Evolutionary conservation across 1,139 yeast species (phyloP), one percentile per base, ranked within the genome.

Genomic region (Yamadazyma membranifaciens): DNA sequence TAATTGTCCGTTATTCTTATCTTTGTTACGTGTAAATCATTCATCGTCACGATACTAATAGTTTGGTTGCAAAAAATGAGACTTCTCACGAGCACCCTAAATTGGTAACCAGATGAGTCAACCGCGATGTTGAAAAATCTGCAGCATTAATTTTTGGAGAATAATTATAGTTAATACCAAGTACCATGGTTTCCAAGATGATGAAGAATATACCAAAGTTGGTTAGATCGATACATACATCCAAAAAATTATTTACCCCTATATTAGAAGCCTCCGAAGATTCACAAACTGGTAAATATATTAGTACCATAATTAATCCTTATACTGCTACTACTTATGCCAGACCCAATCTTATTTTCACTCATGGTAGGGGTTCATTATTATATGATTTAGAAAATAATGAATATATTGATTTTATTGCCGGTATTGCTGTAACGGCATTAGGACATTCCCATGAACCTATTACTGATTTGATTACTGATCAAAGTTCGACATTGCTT

Each of bases 381-480:
- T 62, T 88, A 43, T 87, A 83, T 70, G 98, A 92, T 57, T 65
- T 85, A 40, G 91, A 86, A 55, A 76, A 86, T 55, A 71, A 83
- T 39, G 75, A 84, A 56, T 92, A 85, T 59, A 75, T 92, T 40
- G 98, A 92, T 60, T 91, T 92, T 63, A 83, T 91, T 2, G 89
- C 97, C 2, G 98, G 98, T 38, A 89, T 92, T 51, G 98, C 98
- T 1, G 98, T 92, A 12, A 91, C 96, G n/a, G 83, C 87, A 1
- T 69, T 92, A 48, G 98, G 98, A 3, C 98, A 92, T 61, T 71
- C 89, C 26, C 77, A 92, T 55, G 80, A 82, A 4, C 83, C 80
- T 47, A 74, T 92, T 31, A 75, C 95, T 4, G 68, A 83, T 43
- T 78, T 92, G 46, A 61, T 89, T 45, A 62, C 67, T 42, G 83